Evolutionary conservation across 495 filamentous ascomycete species (phyloP), one percentile per base, ranked within the genome.

Genomic region (Aspergillus coremiiformis): DNA sequence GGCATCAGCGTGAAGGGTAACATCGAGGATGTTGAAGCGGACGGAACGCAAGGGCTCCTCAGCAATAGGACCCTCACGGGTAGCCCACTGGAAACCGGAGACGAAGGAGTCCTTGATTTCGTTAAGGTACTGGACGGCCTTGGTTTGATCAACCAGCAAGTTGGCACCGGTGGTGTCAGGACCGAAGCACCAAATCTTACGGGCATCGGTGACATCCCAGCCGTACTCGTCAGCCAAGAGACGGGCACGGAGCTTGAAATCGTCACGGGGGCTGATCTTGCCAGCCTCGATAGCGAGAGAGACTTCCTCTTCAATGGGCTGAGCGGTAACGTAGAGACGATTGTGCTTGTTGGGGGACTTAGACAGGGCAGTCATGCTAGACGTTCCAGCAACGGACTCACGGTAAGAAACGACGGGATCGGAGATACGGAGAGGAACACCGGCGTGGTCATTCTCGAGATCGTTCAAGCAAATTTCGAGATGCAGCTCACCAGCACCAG

Each of bases 271-370:
- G 64, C 71, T 75, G 74, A 99, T 91, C 78, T 87, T 90, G 77
- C 94, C 93, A 42, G 70, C 60, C 79, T 99, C 93, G 60, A 99
- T 99, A 65, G 85, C 87, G 61, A 82, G 83, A 54, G 87, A 78
- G 47, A 97, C 85, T 55, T 96, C 93, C 78, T 99, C 93, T 9
- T 79, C 83, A 37, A 99, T 76, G 52, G 93, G 94, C 73, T 88
- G 70, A 53, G 93, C 93, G 66, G 80, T 83, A 69, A 99, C 80
- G 80, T 97, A 99, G 15, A 99, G 81, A 85, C 93, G 90, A 78
- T 99, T 99, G 86, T 99, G 93, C 89, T 99, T 99, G 83, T 99
- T 99, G 74, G 93, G 93, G 10, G 93, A 99, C 82, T 99, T 99
- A 66, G 93, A 99, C 54, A 99, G 80, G 51, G 93, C 93, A 66